These are phyloP conservation scores for Tolypocladium sp. DNA, from an alignment of 2,329 filamentous ascomycete genomes.

Conservation along the genomic window DNA sequence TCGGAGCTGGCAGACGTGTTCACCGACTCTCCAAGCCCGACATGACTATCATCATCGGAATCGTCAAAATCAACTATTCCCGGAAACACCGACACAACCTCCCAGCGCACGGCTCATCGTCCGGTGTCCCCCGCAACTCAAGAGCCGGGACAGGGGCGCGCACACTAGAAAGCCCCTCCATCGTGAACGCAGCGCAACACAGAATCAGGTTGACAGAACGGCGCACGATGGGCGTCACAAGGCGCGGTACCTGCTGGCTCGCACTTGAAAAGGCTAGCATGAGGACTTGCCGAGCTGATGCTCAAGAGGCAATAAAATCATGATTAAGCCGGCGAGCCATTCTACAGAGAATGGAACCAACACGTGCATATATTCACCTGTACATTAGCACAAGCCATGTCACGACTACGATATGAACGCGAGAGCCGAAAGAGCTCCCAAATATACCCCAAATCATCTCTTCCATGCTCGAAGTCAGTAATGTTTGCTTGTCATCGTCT, in stretches of 20 bases:
- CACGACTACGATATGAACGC: background rate
- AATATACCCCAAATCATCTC: background rate
- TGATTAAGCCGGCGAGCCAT: background rate
- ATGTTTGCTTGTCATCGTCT: background rate
- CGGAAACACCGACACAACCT: background rate
- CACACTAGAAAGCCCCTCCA: too few species aligned
- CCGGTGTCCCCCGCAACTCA: background rate
- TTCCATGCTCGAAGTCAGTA: background rate
- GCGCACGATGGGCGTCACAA: background rate
- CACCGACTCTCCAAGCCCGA: constrained; percentile 10
- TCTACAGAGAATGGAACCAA: background rate
- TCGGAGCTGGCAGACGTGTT: constrained; percentile 23
- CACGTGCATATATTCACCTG: background rate
- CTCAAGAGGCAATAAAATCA: background rate
- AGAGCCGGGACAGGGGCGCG: background rate
- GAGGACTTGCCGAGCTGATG: background rate
- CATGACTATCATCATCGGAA: constrained; percentile 6
- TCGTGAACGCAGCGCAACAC: background rate
- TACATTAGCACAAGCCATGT: background rate
- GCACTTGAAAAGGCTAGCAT: background rate
- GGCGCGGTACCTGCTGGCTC: background rate
- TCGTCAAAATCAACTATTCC: background rate
- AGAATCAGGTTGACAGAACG: too few species aligned
- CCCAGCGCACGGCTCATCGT: background rate
- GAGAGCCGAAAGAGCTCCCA: background rate